Evolutionary conservation across 495 filamentous ascomycete genomes (phyloP), one percentile per base, ranked within the genome.

Genomic region (Thozetella sp.): DNA sequence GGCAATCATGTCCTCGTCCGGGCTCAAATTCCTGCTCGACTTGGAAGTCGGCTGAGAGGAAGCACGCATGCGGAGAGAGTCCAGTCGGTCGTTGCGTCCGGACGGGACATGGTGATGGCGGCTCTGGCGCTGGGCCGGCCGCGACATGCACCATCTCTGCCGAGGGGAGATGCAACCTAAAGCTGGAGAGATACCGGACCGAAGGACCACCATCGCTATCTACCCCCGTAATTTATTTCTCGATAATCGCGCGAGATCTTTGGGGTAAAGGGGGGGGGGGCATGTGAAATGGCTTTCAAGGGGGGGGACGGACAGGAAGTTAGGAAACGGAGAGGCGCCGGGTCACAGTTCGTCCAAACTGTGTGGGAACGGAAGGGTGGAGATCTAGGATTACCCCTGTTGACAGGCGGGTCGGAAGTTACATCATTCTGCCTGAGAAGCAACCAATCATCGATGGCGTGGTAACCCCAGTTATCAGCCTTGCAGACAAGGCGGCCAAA

Each of bases 401-500:
- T 17, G 6, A 9, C 6, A 20, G 20, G 4, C 20, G 12, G 43
- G 43, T n/a, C 20, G 4, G 9, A 20, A n/a, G 43, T 48, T 56
- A 40, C 54, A 56, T 56, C 54, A 56, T 56, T 40, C 54, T 22
- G 22, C 24, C 22, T 30, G 20, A 48, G 4, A 3, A 4, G 4
- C 20, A 20, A n/a, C 43, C 43, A 48, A 48, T 48, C 43, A 20
- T 20, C 3, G 20, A n/a, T 4, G 11, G 43, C 20, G 4, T n/a
- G 11, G n/a, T 48, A 20, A 10, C 3, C 3, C 6, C 30, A 6
- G 30, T 37, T 37, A 3, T 62, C 61, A 63, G 61, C 61, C 57
- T 63, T 60, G 57, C 53, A 13, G 55, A 55, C 22, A 56, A 63
- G 60, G 61, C 61, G 30, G 26, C 19, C 15, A 60, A 63, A 37